Base-by-base conservation (phyloP, 2,329 filamentous ascomycete species). In the Calonectria pauciramosa region DNA sequence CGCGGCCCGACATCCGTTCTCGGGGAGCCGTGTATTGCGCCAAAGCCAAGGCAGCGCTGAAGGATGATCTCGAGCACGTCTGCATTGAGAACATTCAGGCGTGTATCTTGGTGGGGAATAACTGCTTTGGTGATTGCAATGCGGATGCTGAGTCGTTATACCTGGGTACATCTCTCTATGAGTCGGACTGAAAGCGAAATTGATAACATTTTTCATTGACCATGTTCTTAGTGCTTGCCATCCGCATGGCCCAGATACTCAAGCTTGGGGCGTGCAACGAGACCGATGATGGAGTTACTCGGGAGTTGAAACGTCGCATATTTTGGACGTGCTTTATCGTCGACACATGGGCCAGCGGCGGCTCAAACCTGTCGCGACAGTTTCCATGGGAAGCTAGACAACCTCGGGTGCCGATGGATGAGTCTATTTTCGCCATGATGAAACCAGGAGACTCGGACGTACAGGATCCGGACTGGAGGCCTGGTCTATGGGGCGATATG, bases 241-340 rank as follows among this genome's bases (percentile, higher is more conserved):
- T 76, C 51, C 80, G 83, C 14, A 85, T 85, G 83, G 80, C 81
- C 18, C 82, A 84, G 69, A 78, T 85, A 9, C 76, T 85, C 8
- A 80, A 82, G 18, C 70, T 84, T 2, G 75, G 77, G 18, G 73
- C 68, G 0, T 67, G 52, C 4, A 73, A 78, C 6, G 76, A 77
- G 6, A 23, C 26, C 0, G 82, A 84, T 20, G 77, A 80, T 18
- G 79, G 79, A 4, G 65, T 80, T 5, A 80, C 78, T 0, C 76
- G 80, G 11, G 84, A 85, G 68, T 76, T 77, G 2, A 85, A 84
- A 54, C 72, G 77, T 10, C 79, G 84, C 10, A 76, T 84, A 52
- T 85, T 82, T 75, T 85, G 84, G 83, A 82, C 79, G 6, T 81
- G 78, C 32, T 85, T 82, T 54, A 80, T 85, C 4, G 80, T 83